phyloP scores from a whole-genome alignment of 2,329 filamentous ascomycete species.

The Epicoccum nigrum region DNA sequence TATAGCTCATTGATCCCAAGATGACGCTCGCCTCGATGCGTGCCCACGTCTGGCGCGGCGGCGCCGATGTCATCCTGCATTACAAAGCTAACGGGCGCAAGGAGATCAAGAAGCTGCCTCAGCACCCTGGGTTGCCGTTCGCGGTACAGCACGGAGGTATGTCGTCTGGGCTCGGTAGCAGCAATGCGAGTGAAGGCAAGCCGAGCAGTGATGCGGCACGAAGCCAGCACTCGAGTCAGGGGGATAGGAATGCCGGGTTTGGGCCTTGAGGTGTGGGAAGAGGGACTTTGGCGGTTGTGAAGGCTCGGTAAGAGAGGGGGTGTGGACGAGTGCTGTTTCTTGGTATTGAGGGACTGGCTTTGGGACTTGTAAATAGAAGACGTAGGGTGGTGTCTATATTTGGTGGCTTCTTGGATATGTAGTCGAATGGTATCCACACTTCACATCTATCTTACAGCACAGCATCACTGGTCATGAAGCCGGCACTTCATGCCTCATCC shows the following conservation, averaged over 20 bases:
- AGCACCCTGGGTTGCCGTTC: constrained; percentile 22
- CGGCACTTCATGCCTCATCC: constrained; percentile 22
- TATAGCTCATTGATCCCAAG: constrained; percentile 69
- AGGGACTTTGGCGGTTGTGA: background rate
- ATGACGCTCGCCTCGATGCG: constrained; percentile 96
- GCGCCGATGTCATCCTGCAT: constrained; percentile 87
- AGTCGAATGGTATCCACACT: background rate
- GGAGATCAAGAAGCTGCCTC: constrained; percentile 51
- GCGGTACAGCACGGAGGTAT: constrained; percentile 16
- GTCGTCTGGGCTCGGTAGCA: constrained; percentile 23
- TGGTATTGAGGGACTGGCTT: background rate
- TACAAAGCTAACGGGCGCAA: constrained; percentile 94
- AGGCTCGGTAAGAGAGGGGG: background rate
- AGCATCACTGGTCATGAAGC: constrained; percentile 53
- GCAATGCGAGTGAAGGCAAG: constrained; percentile 41
- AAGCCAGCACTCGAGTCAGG: constrained; percentile 30
- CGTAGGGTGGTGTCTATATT: background rate
- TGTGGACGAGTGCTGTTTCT: background rate
- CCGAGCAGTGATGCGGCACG: constrained; percentile 40
- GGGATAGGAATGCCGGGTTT: constrained; percentile 23
- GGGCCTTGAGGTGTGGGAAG: constrained; percentile 14
- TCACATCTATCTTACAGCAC: background rate
- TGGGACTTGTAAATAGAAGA: constrained; percentile 3
- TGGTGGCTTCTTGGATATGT: constrained; percentile 1
- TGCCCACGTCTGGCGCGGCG: constrained; percentile 91